Percentiles rank a stretch among this genome's conserved stretches.
Conservation (phyloP, 2,329 filamentous ascomycete genomes). For the Fusarium circinatum region DNA sequence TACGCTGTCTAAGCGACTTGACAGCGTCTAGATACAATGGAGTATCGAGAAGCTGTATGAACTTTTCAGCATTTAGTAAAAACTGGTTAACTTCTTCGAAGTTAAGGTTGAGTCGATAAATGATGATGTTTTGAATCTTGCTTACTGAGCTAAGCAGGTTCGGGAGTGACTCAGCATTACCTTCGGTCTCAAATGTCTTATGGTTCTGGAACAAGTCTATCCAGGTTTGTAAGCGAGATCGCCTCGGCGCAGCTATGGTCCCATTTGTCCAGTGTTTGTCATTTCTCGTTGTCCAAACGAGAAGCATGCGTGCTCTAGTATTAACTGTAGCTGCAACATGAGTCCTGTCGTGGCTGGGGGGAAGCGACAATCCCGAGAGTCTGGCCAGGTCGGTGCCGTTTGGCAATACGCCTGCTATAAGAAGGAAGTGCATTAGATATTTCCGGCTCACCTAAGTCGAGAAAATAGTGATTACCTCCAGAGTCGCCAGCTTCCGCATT, state of each 20-base stretch:
- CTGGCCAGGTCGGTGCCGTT: neutral
- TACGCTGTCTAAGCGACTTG: neutral
- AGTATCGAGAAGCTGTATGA: neutral
- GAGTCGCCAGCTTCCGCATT: too few relatives aligned
- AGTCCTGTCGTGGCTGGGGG: neutral
- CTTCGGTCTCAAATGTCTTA: neutral
- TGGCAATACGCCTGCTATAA: too few relatives aligned
- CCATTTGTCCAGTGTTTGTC: neutral
- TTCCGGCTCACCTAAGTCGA: too few relatives aligned
- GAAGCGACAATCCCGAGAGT: neutral
- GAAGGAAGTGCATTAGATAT: too few relatives aligned
- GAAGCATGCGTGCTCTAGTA: neutral
- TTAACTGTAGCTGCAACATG: neutral
- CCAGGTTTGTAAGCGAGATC: neutral
- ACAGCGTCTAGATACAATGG: neutral
- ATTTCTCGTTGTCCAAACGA: neutral
- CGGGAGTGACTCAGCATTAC: neutral
- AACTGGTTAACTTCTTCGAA: fast-evolving
- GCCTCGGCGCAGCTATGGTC: neutral
- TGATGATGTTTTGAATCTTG: neutral
- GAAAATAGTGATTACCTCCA: too few relatives aligned
- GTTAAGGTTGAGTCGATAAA: neutral
- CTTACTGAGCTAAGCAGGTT: neutral
- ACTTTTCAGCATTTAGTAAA: neutral
- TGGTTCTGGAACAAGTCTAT: neutral